Evolutionary conservation across 805 yeast genomes (phyloP), one percentile per base, ranked within the genome.

Genomic region (Candida wancherniae): DNA sequence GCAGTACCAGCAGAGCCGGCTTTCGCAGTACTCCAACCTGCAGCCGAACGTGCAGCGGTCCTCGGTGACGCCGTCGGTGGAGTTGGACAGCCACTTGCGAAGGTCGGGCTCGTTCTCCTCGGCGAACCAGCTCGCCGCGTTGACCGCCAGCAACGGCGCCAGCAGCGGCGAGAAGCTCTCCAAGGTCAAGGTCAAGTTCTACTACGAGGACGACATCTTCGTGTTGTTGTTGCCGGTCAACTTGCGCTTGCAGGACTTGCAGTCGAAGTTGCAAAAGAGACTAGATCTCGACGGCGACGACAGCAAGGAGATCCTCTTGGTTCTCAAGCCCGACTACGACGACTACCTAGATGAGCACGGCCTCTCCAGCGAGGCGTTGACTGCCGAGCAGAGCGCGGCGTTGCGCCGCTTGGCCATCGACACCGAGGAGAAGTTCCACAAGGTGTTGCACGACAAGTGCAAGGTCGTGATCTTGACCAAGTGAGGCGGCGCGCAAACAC

Each of bases 171-270:
- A 30, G 10, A 48, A 48, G 29, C 44, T 26, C 14, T 15, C 48
- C 21, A 75, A 74, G 45, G 59, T 66, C 12, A 84, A 84, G 53
- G 73, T 83, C 30, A 84, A 84, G 53, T 81, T 84, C 48, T 84
- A 79, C 52, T 82, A 75, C 48, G 79, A 77, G 36, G 92, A 82
- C 47, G 94, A 84, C 50, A 84, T 84, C 10, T 84, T 83, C 62
- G 92, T 86, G 1, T 64, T 84, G 24, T 55, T 77, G 38, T 58
- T 78, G 22, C 75, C 77, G 19, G 48, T 63, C 9, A 63, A 60
- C 38, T 68, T 71, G 29, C 58, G 72, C 4, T 52, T 73, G 26
- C 61, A 56, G 19, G 81, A 74, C 35, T 49, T 78, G 36, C 67
- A 69, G 40, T 51, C 58, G 17, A 77, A 75, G 48, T 66, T 78